Percentiles rank a stretch among this genome's conserved stretches.
These are phyloP conservation scores for Acanthamoeba triangularis DNA, from an alignment of 208 protist species.

Conservation along the genomic window DNA sequence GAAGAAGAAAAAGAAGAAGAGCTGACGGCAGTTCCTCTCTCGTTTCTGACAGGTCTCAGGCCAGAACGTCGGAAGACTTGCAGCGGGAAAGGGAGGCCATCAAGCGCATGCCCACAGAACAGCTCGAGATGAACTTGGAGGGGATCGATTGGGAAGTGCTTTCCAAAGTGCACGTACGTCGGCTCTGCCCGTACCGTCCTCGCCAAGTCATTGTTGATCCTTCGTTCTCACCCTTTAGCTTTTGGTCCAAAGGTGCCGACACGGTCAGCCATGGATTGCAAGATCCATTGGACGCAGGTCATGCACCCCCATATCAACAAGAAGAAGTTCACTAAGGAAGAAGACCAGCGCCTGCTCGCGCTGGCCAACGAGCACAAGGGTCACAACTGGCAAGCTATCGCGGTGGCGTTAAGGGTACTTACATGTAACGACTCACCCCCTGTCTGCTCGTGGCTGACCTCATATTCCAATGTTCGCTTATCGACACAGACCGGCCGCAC, in stretches of 20 bases:
- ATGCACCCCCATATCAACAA: slow-evolving; percentile 81
- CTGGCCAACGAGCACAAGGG: slow-evolving; percentile 83
- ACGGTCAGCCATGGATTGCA: slow-evolving; percentile 81
- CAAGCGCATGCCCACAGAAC: not conserved
- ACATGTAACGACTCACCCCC: not conserved
- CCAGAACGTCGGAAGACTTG: slow-evolving; percentile 25
- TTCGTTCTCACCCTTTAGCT: not conserved
- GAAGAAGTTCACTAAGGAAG: slow-evolving; percentile 82
- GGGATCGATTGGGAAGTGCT: slow-evolving; percentile 84
- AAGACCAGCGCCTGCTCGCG: slow-evolving; percentile 82
- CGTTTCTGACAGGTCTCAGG: slow-evolving; percentile 29
- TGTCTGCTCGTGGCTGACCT: not conserved
- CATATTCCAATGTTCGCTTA: not conserved
- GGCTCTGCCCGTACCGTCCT: too few relatives aligned
- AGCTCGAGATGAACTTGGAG: slow-evolving; percentile 83
- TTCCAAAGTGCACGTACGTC: slow-evolving; percentile 16
- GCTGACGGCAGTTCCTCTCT: not conserved
- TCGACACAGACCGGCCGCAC: slow-evolving; percentile 61
- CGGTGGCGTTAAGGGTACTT: slow-evolving; percentile 75
- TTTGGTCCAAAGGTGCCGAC: slow-evolving; percentile 40
- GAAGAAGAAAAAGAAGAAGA: too few relatives aligned
- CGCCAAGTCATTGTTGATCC: not conserved
- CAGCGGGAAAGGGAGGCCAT: slow-evolving; percentile 75
- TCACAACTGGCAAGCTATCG: slow-evolving; percentile 84
- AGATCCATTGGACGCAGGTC: slow-evolving; percentile 84